A percentile compares a stretch with the other conserved stretches of the same genome.
phyloP scores from a whole-genome alignment of 164 flowering plant genomes.

The Magnolia officinalis region DNA sequence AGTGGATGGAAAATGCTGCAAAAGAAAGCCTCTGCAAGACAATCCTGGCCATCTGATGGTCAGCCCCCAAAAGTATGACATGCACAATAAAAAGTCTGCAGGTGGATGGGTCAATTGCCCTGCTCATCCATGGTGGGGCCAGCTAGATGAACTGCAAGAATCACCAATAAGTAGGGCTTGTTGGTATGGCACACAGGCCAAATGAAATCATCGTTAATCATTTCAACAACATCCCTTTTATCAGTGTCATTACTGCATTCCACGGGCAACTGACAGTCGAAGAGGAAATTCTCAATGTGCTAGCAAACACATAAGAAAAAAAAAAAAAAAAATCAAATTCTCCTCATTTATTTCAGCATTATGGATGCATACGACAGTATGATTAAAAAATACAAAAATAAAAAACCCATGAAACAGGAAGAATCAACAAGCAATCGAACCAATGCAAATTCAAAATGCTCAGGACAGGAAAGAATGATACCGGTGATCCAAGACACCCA shows the following conservation, averaged over 20 bases:
- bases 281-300: not conserved
- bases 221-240: not conserved
- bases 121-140: no score
- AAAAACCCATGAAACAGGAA: not conserved
- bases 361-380: not conserved
- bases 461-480: conserved; percentile 14
- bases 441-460: not conserved
- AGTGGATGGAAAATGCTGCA: no score
- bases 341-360: not conserved
- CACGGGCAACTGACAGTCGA: no score
- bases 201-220: not conserved
- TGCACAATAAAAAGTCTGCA: no score
- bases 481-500: conserved; percentile 98
- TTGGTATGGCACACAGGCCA: not conserved
- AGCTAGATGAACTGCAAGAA: not conserved
- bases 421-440: not conserved
- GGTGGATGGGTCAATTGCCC: no score
- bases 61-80: no score
- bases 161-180: not conserved
- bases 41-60: no score
- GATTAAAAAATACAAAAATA: not conserved
- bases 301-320: not conserved
- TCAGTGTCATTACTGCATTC: not conserved
- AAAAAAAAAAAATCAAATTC: not conserved
- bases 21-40: no score